Evolutionary conservation across 225 moss, liverwort and hornwort genomes (phyloP).

Genomic region (Bryum argenteum): DNA sequence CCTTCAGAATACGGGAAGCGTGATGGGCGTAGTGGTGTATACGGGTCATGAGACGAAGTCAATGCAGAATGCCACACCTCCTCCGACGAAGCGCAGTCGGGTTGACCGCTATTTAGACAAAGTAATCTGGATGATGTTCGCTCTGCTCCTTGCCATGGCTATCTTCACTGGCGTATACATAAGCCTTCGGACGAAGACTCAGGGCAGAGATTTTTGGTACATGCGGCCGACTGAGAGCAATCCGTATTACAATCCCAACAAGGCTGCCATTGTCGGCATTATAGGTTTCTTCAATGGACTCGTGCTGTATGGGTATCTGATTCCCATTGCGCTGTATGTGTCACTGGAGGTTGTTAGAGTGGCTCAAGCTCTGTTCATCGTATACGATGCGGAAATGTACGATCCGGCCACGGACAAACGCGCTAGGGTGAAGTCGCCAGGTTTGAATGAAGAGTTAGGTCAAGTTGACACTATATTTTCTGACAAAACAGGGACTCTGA

Average conservation of each 20-base stretch:
- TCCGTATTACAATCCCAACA: constrained; percentile 64
- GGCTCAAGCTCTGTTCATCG: constrained; percentile 65
- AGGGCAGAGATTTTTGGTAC: constrained; percentile 64
- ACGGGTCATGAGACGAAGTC: constrained; percentile 92
- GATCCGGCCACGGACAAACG: constrained; percentile 55
- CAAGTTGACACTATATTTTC: constrained; percentile 98
- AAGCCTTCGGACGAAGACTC: constrained; percentile 46
- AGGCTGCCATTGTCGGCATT: constrained; percentile 51
- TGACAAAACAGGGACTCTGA: constrained; percentile 95
- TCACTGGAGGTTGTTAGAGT: constrained; percentile 81
- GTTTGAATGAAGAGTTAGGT: constrained; percentile 88
- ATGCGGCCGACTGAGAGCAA: constrained; percentile 50
- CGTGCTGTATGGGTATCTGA: constrained; percentile 81
- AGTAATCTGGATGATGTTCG: constrained; percentile 79
- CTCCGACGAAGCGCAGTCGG: constrained; percentile 91
- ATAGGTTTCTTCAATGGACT: constrained; percentile 60
- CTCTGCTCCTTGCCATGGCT: constrained; percentile 60
- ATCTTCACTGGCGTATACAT: constrained; percentile 52
- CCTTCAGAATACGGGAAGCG: constrained; percentile 77
- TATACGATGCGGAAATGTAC: constrained; percentile 62
- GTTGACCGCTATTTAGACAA: constrained; percentile 70
- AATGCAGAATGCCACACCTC: constrained; percentile 75
- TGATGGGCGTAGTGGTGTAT: constrained; percentile 78
- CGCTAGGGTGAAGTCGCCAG: constrained; percentile 73
- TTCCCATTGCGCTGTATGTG: constrained; percentile 88